Base-by-base conservation (phyloP, 1,284 basidiomycete genomes). In the Moesziomyces parantarcticus region DNA sequence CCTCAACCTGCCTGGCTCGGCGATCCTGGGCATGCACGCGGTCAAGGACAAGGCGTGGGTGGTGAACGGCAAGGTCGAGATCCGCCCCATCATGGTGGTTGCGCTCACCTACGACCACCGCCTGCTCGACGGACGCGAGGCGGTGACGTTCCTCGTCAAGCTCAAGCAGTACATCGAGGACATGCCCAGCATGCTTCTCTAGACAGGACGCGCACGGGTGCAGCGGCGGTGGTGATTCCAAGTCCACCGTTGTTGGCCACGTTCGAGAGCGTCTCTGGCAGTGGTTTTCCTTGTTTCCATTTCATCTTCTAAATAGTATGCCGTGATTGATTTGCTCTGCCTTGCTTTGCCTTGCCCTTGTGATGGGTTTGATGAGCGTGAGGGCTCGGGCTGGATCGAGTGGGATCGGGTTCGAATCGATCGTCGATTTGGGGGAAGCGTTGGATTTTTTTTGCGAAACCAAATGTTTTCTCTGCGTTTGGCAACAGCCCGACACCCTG, bases 1-100 rank as follows among this genome's bases (percentile, higher is more conserved):
- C 85, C 95, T 99, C 87, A 99, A 98, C 88, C 87, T 96, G 59
- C 96, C 96, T 21, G 96, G 98, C 85, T 87, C 93, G 44, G 96
- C 94, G 60, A 95, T 98, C 21, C 88, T 98, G 60, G 91, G 92
- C 68, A 98, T 98, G 94, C 96, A 99, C 86, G 84, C 94, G 23
- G 94, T 97, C 88, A 97, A 96, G 86, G 94, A 98, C 76, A 91
- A 89, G 80, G 89, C 97, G 2, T 94, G 95, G 48, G 96, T 97
- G 39, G 92, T 97, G 51, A 60, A 79, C 57, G 80, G 77, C 67
- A 79, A 83, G 75, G 76, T 80, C 76, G 95, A 96, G 80, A 91
- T 98, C 84, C 90, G 95, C 72, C 94, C 94, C 29, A 93, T 98
- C 86, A 98, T 97, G 95, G 90, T 97, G 59, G 83, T 85, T 11